These are phyloP conservation scores for Aegilops longissima DNA, from an alignment of 176 grass and related monocot genomes.

Conservation along the genomic window DNA sequence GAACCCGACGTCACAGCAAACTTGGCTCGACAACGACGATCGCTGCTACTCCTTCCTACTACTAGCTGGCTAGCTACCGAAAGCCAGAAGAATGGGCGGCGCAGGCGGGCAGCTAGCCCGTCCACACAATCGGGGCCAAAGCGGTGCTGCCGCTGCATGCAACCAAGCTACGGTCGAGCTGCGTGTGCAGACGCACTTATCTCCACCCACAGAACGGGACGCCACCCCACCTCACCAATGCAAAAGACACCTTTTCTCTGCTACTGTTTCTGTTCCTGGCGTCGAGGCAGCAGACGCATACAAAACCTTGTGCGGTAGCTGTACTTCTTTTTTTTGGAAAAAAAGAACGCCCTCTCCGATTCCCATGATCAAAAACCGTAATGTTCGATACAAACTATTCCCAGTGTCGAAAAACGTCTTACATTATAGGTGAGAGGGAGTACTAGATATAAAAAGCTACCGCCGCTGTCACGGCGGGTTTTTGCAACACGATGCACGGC, in stretches of 20 bases:
- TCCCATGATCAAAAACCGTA: too few species aligned
- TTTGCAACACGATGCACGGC: too few species aligned
- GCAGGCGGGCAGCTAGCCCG: neutral
- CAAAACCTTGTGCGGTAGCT: neutral
- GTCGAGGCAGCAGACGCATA: too few species aligned
- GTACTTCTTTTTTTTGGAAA: neutral
- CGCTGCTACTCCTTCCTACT: too few species aligned
- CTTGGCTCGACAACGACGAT: neutral
- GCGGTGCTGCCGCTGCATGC: neutral
- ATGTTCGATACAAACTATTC: neutral
- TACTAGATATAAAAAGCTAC: too few species aligned
- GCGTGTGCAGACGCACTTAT: neutral
- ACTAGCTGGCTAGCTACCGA: neutral
- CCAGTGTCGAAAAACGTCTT: too few species aligned
- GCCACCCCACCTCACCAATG: neutral
- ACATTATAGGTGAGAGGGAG: too few species aligned
- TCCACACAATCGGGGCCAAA: neutral
- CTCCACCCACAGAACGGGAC: neutral
- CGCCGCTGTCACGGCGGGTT: too few species aligned
- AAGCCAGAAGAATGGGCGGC: neutral
- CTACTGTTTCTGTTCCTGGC: too few species aligned
- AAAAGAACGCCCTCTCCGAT: too few species aligned
- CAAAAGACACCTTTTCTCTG: neutral
- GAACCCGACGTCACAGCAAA: constrained; percentile 8
- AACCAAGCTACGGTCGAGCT: neutral